Conservation (phyloP, 2,329 filamentous ascomycete species). For the Verticillium nubilum region DNA sequence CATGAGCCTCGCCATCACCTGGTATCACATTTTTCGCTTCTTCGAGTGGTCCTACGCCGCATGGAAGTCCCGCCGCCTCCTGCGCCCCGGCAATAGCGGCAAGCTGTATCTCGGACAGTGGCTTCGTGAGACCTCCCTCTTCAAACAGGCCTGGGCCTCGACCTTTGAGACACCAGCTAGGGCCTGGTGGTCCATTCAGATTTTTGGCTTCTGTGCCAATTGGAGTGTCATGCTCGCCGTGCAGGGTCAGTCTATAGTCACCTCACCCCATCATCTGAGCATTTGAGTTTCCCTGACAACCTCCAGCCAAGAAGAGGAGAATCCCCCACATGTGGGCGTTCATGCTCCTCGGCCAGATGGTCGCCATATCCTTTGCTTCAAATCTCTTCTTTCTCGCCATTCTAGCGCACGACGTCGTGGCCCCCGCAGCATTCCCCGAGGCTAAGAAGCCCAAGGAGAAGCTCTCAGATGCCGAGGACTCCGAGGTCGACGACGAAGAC, state of each 20-base stretch:
- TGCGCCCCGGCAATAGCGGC: not conserved
- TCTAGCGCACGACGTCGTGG: conserved; percentile 4
- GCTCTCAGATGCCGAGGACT: not conserved
- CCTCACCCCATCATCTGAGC: too few species aligned
- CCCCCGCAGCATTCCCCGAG: not conserved
- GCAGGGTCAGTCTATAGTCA: conserved; percentile 11
- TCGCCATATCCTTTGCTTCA: conserved; percentile 20
- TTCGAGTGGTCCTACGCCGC: conserved; percentile 17
- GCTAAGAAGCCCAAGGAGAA: not conserved
- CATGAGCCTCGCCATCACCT: conserved; percentile 18
- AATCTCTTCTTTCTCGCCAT: conserved; percentile 21
- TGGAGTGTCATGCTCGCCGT: conserved; percentile 20
- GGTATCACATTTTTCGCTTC: conserved; percentile 20
- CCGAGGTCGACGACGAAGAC: not conserved
- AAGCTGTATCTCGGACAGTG: conserved; percentile 14
- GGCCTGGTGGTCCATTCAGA: conserved; percentile 21
- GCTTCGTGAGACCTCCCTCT: conserved; percentile 19
- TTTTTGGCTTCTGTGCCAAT: conserved; percentile 19
- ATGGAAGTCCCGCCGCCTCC: conserved; percentile 3
- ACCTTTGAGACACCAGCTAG: conserved; percentile 15
- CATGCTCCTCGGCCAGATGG: conserved; percentile 19
- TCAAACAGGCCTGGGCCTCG: conserved; percentile 20
- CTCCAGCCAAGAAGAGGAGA: conserved; percentile 9
- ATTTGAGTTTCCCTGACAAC: too few species aligned
- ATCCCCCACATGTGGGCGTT: conserved; percentile 17